phyloP scores from a whole-genome alignment of 139 green algal genomes.

The Coelastrella sp. region DNA sequence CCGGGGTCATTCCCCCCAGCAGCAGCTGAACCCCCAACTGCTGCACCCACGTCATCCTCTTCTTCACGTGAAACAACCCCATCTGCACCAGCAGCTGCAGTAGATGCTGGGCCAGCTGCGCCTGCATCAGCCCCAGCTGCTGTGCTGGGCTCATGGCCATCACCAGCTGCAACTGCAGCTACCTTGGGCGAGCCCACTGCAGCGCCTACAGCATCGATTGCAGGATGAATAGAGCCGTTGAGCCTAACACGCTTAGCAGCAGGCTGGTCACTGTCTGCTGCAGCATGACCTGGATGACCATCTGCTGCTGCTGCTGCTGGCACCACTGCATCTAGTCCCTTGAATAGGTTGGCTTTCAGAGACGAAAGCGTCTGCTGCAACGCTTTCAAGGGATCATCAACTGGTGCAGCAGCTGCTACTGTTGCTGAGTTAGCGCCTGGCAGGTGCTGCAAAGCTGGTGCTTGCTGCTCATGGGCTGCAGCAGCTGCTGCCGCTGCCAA shows the following conservation, averaged over 20 bases:
- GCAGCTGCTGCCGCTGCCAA: background rate
- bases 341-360: background rate
- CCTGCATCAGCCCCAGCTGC: background rate
- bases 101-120: background rate
- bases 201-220: too few relatives aligned
- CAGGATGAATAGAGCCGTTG: background rate
- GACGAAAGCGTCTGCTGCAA: slow-evolving; percentile 23
- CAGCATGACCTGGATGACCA: background rate
- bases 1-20: background rate
- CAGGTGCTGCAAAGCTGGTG: background rate
- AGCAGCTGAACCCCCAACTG: background rate
- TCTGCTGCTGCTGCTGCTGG: slow-evolving; percentile 5
- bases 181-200: too few relatives aligned
- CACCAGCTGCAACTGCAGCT: too few relatives aligned
- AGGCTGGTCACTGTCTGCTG: background rate
- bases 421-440: background rate
- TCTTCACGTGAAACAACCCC: background rate
- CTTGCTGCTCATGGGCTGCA: background rate
- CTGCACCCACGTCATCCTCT: background rate
- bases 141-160: background rate
- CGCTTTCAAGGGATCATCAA: background rate
- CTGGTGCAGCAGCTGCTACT: background rate
- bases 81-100: background rate
- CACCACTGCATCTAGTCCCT: background rate
- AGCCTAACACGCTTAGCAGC: background rate